phyloP scores from a whole-genome alignment of 208 protist species.

The Acanthamoeba royreba region DNA sequence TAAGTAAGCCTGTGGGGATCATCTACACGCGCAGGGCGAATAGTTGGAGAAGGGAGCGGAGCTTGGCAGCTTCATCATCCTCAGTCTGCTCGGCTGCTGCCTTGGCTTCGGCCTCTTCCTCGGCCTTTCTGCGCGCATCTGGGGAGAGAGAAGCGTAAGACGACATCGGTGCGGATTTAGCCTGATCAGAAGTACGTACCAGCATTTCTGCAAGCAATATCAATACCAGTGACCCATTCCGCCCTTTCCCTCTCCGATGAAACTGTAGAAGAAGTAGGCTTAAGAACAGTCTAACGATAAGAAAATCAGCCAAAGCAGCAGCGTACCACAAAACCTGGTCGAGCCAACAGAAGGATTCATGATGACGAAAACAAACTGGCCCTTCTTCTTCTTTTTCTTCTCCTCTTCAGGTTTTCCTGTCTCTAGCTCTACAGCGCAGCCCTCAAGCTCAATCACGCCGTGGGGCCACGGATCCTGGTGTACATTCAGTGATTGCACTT shows the following conservation, averaged over 20 bases:
- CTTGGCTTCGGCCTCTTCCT: background rate
- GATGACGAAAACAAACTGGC: conserved; percentile 1
- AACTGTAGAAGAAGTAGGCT: background rate
- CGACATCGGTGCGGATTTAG: too few relatives aligned
- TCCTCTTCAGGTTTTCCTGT: background rate
- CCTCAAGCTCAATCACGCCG: background rate
- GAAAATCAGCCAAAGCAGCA: background rate
- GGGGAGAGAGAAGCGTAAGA: too few relatives aligned
- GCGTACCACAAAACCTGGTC: background rate
- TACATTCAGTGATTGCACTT: background rate
- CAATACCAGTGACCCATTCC: background rate
- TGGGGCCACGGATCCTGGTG: background rate
- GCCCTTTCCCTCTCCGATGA: background rate
- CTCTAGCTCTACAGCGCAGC: background rate
- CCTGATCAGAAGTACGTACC: background rate
- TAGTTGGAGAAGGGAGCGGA: background rate
- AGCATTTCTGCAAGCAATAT: background rate
- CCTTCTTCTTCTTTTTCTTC: conserved; percentile 17
- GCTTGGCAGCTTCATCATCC: background rate
- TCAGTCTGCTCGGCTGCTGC: background rate
- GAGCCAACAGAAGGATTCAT: background rate
- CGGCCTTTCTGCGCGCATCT: background rate
- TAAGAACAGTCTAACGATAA: background rate
- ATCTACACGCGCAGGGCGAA: background rate
- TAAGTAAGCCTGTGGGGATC: too few relatives aligned